Percentiles rank a stretch among this genome's conserved stretches.
Evolutionary conservation across 768 basidiomycete species (phyloP).

Genomic region (Kwoniella botswanensis): DNA sequence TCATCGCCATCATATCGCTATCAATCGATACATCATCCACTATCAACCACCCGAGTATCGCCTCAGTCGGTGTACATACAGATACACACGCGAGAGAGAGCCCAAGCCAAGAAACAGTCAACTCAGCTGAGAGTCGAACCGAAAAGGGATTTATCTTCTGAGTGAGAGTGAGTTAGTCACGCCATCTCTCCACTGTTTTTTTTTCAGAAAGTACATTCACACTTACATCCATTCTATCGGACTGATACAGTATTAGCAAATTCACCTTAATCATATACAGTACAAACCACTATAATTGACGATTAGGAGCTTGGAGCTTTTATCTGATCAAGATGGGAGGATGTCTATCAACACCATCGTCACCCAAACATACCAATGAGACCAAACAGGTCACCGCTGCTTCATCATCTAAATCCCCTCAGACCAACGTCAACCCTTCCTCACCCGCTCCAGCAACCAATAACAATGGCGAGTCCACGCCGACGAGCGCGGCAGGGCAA

Average conservation of each 20-base stretch:
- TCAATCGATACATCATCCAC: too few species aligned
- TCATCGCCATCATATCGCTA: neutral
- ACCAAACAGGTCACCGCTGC: conserved; percentile 23
- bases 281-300: neutral
- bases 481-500: conserved; percentile 18
- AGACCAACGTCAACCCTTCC: conserved; percentile 14
- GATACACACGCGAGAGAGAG: neutral
- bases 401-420: conserved; percentile 17
- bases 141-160: neutral
- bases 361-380: conserved; percentile 27
- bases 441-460: conserved; percentile 15
- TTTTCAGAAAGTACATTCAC: too few species aligned
- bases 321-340: conserved; percentile 43
- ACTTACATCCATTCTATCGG: too few species aligned
- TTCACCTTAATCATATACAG: neutral
- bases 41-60: too few species aligned
- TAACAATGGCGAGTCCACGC: conserved; percentile 24
- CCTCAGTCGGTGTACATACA: neutral
- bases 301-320: neutral
- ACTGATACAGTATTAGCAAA: neutral
- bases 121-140: too few species aligned
- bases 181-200: neutral
- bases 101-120: too few species aligned
- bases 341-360: conserved; percentile 51
- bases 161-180: neutral